Evolutionary conservation across 179 eudicot genomes (phyloP).

Genomic region (Beta corolliflora): DNA sequence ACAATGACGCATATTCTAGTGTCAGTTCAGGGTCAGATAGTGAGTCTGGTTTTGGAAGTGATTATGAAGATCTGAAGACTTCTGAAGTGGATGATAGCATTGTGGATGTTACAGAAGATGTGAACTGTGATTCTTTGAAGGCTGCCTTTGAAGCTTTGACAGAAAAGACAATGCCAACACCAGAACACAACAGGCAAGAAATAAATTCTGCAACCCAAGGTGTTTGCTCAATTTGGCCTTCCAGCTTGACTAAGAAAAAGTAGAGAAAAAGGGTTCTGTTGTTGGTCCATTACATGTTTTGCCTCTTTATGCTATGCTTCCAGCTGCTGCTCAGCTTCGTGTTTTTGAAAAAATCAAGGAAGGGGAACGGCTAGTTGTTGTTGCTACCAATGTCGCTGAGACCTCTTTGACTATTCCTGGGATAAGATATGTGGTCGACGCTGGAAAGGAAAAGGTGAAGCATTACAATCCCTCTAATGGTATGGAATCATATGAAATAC

Average conservation of each 20-base stretch:
- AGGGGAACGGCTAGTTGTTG: conserved; percentile 82
- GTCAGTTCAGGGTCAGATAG: conserved; percentile 49
- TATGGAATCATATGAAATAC: conserved; percentile 84
- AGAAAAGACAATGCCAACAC: conserved; percentile 35
- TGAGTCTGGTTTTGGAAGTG: conserved; percentile 53
- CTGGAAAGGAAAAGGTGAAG: conserved; percentile 94
- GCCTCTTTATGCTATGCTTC: conserved; percentile 98
- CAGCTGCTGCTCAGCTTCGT: conserved; percentile 75
- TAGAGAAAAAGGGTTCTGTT: conserved; percentile 31
- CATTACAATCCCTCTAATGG: conserved; percentile 73
- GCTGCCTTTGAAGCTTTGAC: conserved; percentile 79
- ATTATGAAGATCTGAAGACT: conserved; percentile 34
- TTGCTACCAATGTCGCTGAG: conserved; percentile 97
- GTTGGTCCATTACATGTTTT: conserved; percentile 67
- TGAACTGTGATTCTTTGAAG: conserved; percentile 50
- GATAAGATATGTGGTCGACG: conserved; percentile 90
- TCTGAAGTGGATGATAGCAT: conserved; percentile 26
- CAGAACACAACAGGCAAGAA: conserved; percentile 29
- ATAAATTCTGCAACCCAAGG: conserved; percentile 15
- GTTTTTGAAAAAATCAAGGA: conserved; percentile 68
- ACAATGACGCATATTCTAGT: conserved; percentile 44
- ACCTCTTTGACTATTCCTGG: conserved; percentile 96
- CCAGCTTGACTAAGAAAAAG: conserved; percentile 15
- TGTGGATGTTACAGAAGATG: conserved; percentile 32
- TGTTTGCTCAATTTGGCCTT: conserved; percentile 28